phyloP scores from a whole-genome alignment of 305 asterid genomes.

The Caryopteris hybrid region DNA sequence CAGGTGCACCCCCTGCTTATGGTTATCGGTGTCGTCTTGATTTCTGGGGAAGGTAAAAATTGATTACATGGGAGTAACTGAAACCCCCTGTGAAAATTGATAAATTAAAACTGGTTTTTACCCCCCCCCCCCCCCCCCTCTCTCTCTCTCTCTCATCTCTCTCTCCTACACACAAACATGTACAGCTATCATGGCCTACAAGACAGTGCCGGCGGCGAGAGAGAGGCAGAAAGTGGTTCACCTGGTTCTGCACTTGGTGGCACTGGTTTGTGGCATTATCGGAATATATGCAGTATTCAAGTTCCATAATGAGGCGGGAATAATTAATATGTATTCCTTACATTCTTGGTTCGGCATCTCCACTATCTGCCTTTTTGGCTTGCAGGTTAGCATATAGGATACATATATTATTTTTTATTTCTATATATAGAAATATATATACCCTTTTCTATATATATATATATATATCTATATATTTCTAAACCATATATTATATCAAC shows the following conservation, averaged over 20 bases:
- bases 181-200: constrained; percentile 55
- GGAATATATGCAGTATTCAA: constrained; percentile 64
- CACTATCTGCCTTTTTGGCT: constrained; percentile 45
- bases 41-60: constrained; percentile 65
- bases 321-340: constrained; percentile 42
- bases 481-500: no score
- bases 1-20: constrained; percentile 72
- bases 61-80: no score
- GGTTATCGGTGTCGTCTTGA: constrained; percentile 54
- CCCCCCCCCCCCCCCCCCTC: no score
- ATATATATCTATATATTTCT: no score
- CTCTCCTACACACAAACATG: no score
- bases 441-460: no score
- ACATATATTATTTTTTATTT: background rate
- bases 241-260: constrained; percentile 38
- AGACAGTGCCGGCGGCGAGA: constrained; percentile 21
- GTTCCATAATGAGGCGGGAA: constrained; percentile 31
- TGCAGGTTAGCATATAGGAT: constrained; percentile 33
- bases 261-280: constrained; percentile 41
- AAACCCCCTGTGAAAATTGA: no score
- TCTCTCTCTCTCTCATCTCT: no score
- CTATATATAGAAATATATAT: no score
- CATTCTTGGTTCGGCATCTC: constrained; percentile 78
- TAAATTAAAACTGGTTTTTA: no score
- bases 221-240: constrained; percentile 40